A percentile compares a stretch with the other conserved stretches of the same genome.
Conservation (phyloP, 441 rosid species). For the Melastoma candidum region DNA sequence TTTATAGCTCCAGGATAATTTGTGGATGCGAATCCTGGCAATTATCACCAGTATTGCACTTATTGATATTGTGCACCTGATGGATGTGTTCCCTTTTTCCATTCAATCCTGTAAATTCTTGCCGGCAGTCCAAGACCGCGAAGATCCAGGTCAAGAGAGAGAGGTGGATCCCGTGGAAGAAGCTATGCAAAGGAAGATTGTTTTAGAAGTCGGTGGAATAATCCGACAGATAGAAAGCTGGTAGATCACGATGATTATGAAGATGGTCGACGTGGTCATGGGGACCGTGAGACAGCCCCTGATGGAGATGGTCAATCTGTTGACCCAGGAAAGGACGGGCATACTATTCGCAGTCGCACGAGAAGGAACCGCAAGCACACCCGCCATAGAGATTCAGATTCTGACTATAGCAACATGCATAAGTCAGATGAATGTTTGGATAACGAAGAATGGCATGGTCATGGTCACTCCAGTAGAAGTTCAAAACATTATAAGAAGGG, state of each 20-base stretch:
- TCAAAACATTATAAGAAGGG: too few species aligned
- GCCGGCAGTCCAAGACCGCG: conserved; percentile 35
- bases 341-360: conserved; percentile 5
- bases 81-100: not conserved
- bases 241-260: conserved; percentile 14
- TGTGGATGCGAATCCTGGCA: not conserved
- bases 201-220: conserved; percentile 9
- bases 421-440: too few species aligned
- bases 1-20: conserved; percentile 3
- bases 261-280: conserved; percentile 15
- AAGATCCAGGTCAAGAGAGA: conserved; percentile 48
- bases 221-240: conserved; percentile 14
- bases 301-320: conserved; percentile 19
- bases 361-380: too few species aligned
- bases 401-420: too few species aligned
- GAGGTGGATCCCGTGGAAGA: conserved; percentile 25
- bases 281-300: conserved; percentile 21
- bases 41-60: not conserved
- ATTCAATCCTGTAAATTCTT: conserved; percentile 11
- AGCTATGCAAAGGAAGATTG: conserved; percentile 25
- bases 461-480: too few species aligned
- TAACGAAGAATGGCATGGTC: too few species aligned
- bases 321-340: conserved; percentile 16
- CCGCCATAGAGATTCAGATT: too few species aligned
- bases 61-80: not conserved